Percentiles rank a stretch among this genome's conserved stretches.
Evolutionary conservation across 2,329 filamentous ascomycete genomes (phyloP).

Genomic region (Xylaria sp.): DNA sequence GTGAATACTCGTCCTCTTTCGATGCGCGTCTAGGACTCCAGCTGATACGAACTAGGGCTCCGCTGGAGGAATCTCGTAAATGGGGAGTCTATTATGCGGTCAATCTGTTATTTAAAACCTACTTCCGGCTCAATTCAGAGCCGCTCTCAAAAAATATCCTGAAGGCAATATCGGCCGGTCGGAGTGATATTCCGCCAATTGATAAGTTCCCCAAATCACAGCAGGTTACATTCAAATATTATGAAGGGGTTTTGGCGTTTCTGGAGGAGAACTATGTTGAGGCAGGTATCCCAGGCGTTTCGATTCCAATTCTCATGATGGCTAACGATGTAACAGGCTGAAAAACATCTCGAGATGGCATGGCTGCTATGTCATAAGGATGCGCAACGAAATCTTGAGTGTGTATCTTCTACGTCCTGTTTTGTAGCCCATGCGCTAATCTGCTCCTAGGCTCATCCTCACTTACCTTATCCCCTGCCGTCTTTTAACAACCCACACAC

Average conservation of each 20-base stretch:
- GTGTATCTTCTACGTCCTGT: conserved; percentile 48
- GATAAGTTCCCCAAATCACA: conserved; percentile 87
- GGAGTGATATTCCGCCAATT: conserved; percentile 82
- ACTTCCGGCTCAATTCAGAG: conserved; percentile 94
- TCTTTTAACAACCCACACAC: conserved; percentile 85
- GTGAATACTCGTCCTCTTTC: conserved; percentile 59
- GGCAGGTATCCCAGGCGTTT: conserved; percentile 57
- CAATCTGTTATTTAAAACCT: conserved; percentile 97
- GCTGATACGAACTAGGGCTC: conserved; percentile 66
- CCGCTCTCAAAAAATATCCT: conserved; percentile 91
- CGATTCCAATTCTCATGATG: background rate
- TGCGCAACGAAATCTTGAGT: conserved; percentile 83
- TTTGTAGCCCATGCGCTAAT: conserved; percentile 41
- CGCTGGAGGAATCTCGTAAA: conserved; percentile 90
- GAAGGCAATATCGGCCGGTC: conserved; percentile 80
- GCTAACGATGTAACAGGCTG: conserved; percentile 65
- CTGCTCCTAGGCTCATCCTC: conserved; percentile 77
- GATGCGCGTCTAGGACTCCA: background rate
- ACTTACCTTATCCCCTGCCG: conserved; percentile 96
- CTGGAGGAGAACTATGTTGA: conserved; percentile 91
- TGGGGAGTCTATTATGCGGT: conserved; percentile 97
- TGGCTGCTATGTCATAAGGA: conserved; percentile 83
- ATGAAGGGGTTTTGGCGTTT: conserved; percentile 92
- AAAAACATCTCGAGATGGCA: conserved; percentile 81
- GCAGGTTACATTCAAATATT: conserved; percentile 95